These are phyloP conservation scores for Hymenoscyphus albidus DNA, from an alignment of 2,329 filamentous ascomycete species.

Conservation along the genomic window DNA sequence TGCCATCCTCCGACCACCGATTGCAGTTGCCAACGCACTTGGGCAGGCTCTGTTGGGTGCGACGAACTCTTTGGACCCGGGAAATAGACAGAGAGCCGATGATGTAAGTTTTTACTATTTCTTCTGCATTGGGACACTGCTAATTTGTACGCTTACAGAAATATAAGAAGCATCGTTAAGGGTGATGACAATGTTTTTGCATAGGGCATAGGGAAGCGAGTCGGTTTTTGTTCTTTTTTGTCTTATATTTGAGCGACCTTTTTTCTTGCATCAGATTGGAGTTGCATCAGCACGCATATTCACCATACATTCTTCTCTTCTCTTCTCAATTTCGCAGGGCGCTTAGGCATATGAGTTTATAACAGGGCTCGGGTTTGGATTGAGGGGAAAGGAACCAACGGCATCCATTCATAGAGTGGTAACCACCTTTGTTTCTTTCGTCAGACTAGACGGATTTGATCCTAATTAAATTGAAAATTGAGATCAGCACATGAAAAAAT, in stretches of 20 bases:
- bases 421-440: not conserved
- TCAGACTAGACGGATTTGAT: not conserved
- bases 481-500: not conserved
- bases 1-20: conserved; percentile 83
- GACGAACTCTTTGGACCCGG: conserved; percentile 83
- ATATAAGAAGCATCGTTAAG: conserved; percentile 35
- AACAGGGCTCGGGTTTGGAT: not conserved
- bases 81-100: conserved; percentile 75
- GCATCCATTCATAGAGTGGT: not conserved
- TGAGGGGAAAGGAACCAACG: not conserved
- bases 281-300: conserved; percentile 2
- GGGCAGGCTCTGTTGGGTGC: conserved; percentile 88
- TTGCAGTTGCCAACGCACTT: conserved; percentile 84
- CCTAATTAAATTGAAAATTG: not conserved
- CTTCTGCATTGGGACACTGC: not conserved
- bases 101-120: conserved; percentile 68
- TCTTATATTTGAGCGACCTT: not conserved
- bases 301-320: not conserved
- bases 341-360: not conserved
- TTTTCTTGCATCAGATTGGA: conserved; percentile 5
- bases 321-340: not conserved
- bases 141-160: conserved; percentile 28
- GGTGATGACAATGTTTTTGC: conserved; percentile 19
- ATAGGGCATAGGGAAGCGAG: conserved; percentile 13
- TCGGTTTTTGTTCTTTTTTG: conserved; percentile 1